Base-by-base conservation (phyloP, 1,284 basidiomycete species). In the Pseudozyma sp. region DNA sequence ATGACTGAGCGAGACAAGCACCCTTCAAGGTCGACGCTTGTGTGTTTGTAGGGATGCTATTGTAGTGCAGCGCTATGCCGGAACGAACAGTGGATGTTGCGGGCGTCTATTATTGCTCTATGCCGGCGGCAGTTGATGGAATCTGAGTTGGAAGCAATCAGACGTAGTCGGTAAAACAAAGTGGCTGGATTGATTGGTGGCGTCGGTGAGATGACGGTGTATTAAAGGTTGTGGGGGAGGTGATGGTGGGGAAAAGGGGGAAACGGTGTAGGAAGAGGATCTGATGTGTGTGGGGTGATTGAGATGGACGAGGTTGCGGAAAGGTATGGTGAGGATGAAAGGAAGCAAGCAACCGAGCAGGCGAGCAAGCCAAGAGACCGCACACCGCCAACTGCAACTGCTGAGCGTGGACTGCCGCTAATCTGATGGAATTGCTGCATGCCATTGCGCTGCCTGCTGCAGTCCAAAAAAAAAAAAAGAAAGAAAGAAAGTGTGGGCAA, bases 151-250 rank as follows among this genome's bases (percentile, higher is more conserved):
- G 43, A 14, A 9, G 19, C n/a, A 44, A 18, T 1, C 16, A 44
- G 43, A 44, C 43, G n/a, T 3, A 18, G 43, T 44, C 43, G 43
- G 43, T 8, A 18, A 44, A 31, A 18, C 43, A n/a, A 44, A 44
- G 43, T 44, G 59, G 52, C 59, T 48, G 44, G 36, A 18, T 35
- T 61, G 52, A 38, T 50, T 55, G 52, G 47, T 65, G 51, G 63
- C 63, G 63, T 51, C 40, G 38, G 44, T 31, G 19, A 14, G 31
- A 58, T 47, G 45, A 47, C 3, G 38, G 53, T 48, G 43, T 42
- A 52, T 3, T 3, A 31, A 31, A 31, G 25, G 31, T 18, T 18
- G 49, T 31, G 40, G 16, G 21, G 12, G 16, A 47, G 35, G 14
- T 13, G 50, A 52, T 38, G 51, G 53, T 43, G 51, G 49, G 49